These are phyloP conservation scores for Mucor irregularis DNA, from an alignment of 371 early-diverging fungal species.

Conservation along the genomic window DNA sequence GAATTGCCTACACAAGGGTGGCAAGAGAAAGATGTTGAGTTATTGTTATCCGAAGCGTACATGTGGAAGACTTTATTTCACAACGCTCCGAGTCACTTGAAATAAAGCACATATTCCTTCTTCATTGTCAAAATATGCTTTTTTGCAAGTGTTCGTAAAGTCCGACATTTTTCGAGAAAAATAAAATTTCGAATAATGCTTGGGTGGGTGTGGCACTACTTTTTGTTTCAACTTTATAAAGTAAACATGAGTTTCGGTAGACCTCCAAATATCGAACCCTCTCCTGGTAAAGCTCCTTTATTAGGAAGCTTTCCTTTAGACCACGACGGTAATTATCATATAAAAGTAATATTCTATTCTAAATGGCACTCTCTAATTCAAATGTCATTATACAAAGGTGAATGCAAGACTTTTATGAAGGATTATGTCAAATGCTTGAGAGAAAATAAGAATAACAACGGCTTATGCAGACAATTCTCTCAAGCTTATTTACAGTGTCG, in stretches of 20 bases:
- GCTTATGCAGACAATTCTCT: constrained; percentile 69
- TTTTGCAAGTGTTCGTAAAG: no score
- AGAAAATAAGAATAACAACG: constrained; percentile 65
- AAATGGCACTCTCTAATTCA: background rate
- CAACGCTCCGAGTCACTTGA: constrained; percentile 77
- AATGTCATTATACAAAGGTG: constrained; percentile 45
- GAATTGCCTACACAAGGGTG: constrained; percentile 86
- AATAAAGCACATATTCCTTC: no score
- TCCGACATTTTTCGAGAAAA: no score
- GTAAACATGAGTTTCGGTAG: constrained; percentile 64
- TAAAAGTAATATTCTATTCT: background rate
- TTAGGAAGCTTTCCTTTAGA: constrained; percentile 84
- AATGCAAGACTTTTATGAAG: constrained; percentile 71
- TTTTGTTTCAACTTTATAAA: background rate
- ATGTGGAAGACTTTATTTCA: constrained; percentile 96
- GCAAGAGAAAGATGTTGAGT: constrained; percentile 90
- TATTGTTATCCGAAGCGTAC: constrained; percentile 92
- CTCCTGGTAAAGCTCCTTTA: constrained; percentile 70
- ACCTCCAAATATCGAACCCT: constrained; percentile 60
- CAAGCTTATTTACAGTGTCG: constrained; percentile 77
- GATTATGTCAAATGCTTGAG: constrained; percentile 76
- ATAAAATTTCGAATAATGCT: no score
- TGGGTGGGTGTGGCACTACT: no score
- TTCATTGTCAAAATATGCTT: no score
- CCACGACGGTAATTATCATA: constrained; percentile 54